phyloP scores from a whole-genome alignment of 768 basidiomycete genomes.

The Hygrophorus pudorinus region DNA sequence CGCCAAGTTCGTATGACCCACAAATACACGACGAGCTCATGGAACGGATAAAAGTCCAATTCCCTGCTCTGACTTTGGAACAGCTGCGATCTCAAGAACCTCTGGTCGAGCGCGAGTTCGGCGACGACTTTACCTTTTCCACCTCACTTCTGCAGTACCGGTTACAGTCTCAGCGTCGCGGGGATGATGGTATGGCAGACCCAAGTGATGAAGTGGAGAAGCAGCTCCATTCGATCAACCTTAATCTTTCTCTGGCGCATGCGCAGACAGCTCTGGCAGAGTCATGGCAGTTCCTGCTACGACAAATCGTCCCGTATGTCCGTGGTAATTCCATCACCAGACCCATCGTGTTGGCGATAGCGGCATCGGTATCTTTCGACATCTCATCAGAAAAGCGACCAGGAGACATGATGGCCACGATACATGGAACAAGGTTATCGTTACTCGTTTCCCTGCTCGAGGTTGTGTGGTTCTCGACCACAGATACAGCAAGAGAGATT shows the following conservation, averaged over 20 bases:
- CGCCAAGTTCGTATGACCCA: conserved; percentile 63
- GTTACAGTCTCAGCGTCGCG: conserved; percentile 38
- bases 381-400: conserved; percentile 59
- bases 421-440: conserved; percentile 67
- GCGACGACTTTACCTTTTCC: conserved; percentile 73
- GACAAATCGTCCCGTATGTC: conserved; percentile 53
- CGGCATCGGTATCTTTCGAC: conserved; percentile 52
- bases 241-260: conserved; percentile 80
- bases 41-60: conserved; percentile 36
- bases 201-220: conserved; percentile 42
- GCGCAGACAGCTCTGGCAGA: conserved; percentile 65
- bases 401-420: conserved; percentile 78
- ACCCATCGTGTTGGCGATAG: conserved; percentile 44
- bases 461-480: conserved; percentile 61
- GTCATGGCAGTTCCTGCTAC: conserved; percentile 68
- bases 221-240: conserved; percentile 64
- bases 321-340: conserved; percentile 50
- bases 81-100: conserved; percentile 58
- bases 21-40: conserved; percentile 54
- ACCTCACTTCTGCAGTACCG: conserved; percentile 47
- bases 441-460: conserved; percentile 74
- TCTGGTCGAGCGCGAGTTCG: conserved; percentile 61
- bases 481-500: conserved; percentile 44
- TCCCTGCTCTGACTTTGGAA: conserved; percentile 53
- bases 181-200: conserved; percentile 30